phyloP scores from a whole-genome alignment of 2,329 filamentous ascomycete genomes.

The Sclerotinia trifoliorum region DNA sequence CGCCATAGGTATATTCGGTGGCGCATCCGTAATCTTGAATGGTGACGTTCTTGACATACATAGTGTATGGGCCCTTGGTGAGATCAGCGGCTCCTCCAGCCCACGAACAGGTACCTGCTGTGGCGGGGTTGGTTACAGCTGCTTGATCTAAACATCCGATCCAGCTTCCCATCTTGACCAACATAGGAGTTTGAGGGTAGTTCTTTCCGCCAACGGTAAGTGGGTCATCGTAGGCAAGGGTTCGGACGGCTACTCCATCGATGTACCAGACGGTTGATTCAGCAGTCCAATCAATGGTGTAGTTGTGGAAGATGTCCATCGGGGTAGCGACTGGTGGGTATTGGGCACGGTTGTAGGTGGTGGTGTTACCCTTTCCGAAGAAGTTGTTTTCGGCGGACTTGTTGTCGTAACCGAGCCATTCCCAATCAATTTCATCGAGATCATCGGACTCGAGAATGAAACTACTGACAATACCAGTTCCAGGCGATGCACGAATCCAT shows the following conservation, averaged over 20 bases:
- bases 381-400: constrained; percentile 50
- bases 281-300: constrained; percentile 66
- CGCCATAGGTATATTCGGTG: constrained; percentile 50
- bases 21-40: constrained; percentile 53
- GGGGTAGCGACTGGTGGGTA: constrained; percentile 42
- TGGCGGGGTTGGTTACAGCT: constrained; percentile 46
- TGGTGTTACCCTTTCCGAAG: constrained; percentile 55
- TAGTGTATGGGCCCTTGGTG: constrained; percentile 48
- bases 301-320: constrained; percentile 55
- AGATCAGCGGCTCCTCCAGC: constrained; percentile 57
- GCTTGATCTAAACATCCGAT: constrained; percentile 38
- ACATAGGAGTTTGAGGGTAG: constrained; percentile 71
- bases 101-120: constrained; percentile 63
- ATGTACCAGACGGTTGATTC: constrained; percentile 60
- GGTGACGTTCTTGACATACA: constrained; percentile 51
- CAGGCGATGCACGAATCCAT: constrained; percentile 48
- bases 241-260: constrained; percentile 49
- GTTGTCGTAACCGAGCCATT: constrained; percentile 41
- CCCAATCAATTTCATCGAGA: constrained; percentile 55
- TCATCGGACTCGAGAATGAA: constrained; percentile 52
- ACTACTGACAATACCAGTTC: constrained; percentile 50
- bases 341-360: constrained; percentile 49
- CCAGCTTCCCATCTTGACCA: constrained; percentile 61
- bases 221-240: constrained; percentile 47
- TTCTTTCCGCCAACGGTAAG: constrained; percentile 50